These are phyloP conservation scores for Lasiosphaeria miniovina DNA, from an alignment of 495 filamentous ascomycete genomes.

Conservation along the genomic window DNA sequence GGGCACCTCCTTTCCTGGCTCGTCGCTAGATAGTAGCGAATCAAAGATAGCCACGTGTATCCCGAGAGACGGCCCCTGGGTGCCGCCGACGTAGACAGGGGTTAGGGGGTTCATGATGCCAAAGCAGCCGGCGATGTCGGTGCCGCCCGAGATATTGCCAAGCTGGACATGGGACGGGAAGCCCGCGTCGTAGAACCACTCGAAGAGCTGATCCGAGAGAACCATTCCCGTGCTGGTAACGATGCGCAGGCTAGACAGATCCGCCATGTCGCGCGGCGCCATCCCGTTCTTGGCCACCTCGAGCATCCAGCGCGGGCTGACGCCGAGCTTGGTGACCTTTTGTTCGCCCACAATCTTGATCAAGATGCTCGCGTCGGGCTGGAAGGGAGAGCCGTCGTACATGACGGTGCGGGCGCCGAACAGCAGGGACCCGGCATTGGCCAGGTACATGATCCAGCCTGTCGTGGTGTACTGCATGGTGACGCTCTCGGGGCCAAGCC, in stretches of 20 bases:
- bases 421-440: constrained; percentile 51
- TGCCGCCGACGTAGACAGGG: constrained; percentile 70
- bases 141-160: constrained; percentile 73
- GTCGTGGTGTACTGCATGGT: constrained; percentile 61
- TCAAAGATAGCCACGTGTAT: constrained; percentile 67
- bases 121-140: constrained; percentile 72
- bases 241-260: constrained; percentile 54
- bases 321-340: constrained; percentile 60
- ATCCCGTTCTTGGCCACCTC: constrained; percentile 61
- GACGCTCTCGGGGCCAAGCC: constrained; percentile 46
- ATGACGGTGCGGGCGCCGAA: constrained; percentile 57
- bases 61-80: constrained; percentile 61
- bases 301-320: constrained; percentile 69
- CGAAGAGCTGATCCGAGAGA: constrained; percentile 65
- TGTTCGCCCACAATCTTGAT: constrained; percentile 58
- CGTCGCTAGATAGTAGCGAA: constrained; percentile 52
- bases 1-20: constrained; percentile 51
- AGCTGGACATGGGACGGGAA: constrained; percentile 65
- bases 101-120: constrained; percentile 64
- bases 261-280: constrained; percentile 55
- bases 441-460: constrained; percentile 84
- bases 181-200: constrained; percentile 80
- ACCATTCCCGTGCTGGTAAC: constrained; percentile 79
- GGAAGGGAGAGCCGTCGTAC: constrained; percentile 77
- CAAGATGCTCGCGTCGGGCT: constrained; percentile 59